phyloP scores from a whole-genome alignment of 352 stramenopile genomes.

The Globisporangium mamillatum region DNA sequence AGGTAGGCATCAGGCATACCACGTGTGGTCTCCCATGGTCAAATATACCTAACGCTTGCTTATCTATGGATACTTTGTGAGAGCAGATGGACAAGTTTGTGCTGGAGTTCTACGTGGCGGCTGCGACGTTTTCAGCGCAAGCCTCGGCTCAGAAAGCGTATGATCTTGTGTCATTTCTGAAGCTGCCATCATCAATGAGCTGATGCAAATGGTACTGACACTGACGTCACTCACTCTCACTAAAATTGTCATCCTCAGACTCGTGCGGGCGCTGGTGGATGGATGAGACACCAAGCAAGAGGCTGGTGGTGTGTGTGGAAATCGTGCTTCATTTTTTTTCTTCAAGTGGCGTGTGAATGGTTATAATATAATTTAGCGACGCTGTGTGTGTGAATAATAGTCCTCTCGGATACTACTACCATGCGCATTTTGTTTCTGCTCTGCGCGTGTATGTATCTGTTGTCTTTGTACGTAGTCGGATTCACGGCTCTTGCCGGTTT shows the following conservation, averaged over 20 bases:
- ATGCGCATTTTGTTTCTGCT: not conserved
- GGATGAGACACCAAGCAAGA: not conserved
- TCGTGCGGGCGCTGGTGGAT: conserved; percentile 7
- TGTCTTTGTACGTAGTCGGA: not conserved
- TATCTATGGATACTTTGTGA: too few species aligned
- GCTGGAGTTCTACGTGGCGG: conserved; percentile 57
- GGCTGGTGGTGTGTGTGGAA: not conserved
- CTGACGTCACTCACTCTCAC: not conserved
- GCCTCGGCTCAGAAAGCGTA: conserved; percentile 38
- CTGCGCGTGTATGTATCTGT: not conserved
- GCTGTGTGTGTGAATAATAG: not conserved
- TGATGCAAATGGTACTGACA: not conserved
- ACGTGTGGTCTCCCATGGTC: not conserved
- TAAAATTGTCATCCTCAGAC: not conserved
- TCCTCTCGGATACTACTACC: not conserved
- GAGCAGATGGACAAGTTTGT: conserved; percentile 56
- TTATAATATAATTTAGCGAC: not conserved
- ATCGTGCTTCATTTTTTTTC: not conserved
- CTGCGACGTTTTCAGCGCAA: conserved; percentile 46
- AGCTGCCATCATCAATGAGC: not conserved
- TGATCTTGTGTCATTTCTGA: conserved; percentile 5
- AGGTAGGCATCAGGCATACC: too few species aligned
- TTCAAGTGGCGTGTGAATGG: not conserved
- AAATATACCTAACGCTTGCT: not conserved
- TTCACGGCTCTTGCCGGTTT: too few species aligned